Evolutionary conservation across 352 stramenopile species (phyloP).

Genomic region (Phytophthora foliorum): DNA sequence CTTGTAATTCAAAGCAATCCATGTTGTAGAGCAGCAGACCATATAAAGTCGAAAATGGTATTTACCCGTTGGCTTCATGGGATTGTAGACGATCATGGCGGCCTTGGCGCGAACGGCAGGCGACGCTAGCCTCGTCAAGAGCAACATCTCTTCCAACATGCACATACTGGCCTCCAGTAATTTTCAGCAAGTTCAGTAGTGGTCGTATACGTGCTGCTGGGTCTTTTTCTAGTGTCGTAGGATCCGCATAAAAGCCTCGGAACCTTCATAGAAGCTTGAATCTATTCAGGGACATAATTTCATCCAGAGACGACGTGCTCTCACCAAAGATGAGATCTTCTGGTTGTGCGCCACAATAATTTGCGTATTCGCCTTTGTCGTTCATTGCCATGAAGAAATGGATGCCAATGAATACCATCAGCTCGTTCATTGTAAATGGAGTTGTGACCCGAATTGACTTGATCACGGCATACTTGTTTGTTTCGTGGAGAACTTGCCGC

Average conservation of each 20-base stretch:
- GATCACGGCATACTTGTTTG: background rate
- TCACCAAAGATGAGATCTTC: background rate
- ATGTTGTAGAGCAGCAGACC: background rate
- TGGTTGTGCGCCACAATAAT: background rate
- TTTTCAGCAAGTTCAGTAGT: too few species aligned
- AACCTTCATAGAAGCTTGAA: constrained; percentile 7
- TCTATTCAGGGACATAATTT: background rate
- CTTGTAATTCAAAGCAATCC: constrained; percentile 16
- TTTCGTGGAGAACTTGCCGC: background rate
- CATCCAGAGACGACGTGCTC: background rate
- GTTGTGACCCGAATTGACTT: too few species aligned
- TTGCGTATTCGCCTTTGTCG: too few species aligned
- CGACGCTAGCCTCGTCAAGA: constrained; percentile 5
- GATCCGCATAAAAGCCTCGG: too few species aligned
- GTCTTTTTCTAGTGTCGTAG: too few species aligned
- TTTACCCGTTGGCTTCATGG: constrained; percentile 4
- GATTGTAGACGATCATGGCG: constrained; percentile 4
- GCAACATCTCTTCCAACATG: too few species aligned
- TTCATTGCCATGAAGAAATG: constrained; percentile 2
- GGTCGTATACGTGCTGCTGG: too few species aligned
- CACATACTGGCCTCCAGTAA: too few species aligned
- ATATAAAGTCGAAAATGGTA: constrained; percentile 14
- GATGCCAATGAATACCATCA: constrained; percentile 3
- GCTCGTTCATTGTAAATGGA: too few species aligned
- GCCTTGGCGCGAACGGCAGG: background rate